phyloP scores from a whole-genome alignment of 805 yeast species.

The Grigorovia transvaalensis region DNA sequence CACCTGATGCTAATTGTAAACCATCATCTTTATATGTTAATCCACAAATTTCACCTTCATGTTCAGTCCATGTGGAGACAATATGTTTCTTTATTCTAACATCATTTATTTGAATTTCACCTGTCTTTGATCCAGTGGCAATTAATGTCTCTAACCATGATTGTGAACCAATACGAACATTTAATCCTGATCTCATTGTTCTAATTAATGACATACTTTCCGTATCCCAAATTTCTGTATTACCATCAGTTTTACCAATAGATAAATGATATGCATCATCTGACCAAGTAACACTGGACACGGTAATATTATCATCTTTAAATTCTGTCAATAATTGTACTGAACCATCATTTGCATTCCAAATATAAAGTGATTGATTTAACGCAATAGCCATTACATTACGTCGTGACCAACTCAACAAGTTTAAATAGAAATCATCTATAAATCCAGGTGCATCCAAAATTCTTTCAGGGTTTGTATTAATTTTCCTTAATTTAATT shows the following conservation, averaged over 20 bases:
- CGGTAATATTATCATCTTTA: constrained; percentile 31
- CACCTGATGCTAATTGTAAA: constrained; percentile 77
- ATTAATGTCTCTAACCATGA: constrained; percentile 76
- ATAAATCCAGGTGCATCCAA: constrained; percentile 92
- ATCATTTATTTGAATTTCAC: constrained; percentile 79
- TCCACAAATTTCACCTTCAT: constrained; percentile 88
- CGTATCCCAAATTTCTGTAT: constrained; percentile 87
- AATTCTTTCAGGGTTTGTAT: constrained; percentile 84
- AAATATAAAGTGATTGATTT: constrained; percentile 72
- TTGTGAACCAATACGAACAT: constrained; percentile 72
- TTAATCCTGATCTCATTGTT: constrained; percentile 58
- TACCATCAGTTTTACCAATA: constrained; percentile 75
- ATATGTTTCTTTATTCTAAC: constrained; percentile 77
- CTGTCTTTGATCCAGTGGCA: constrained; percentile 81
- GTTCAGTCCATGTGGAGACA: constrained; percentile 48
- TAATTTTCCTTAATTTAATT: constrained; percentile 64
- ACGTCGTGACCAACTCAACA: constrained; percentile 77
- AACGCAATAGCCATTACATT: constrained; percentile 83
- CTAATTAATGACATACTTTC: constrained; percentile 65
- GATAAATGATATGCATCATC: constrained; percentile 81
- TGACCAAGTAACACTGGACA: constrained; percentile 70
- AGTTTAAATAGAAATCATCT: constrained; percentile 84
- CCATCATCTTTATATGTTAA: constrained; percentile 80
- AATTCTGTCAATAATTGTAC: constrained; percentile 62
- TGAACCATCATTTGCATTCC: constrained; percentile 81